phyloP scores from a whole-genome alignment of 352 stramenopile species.

The Pythium monospermum region DNA sequence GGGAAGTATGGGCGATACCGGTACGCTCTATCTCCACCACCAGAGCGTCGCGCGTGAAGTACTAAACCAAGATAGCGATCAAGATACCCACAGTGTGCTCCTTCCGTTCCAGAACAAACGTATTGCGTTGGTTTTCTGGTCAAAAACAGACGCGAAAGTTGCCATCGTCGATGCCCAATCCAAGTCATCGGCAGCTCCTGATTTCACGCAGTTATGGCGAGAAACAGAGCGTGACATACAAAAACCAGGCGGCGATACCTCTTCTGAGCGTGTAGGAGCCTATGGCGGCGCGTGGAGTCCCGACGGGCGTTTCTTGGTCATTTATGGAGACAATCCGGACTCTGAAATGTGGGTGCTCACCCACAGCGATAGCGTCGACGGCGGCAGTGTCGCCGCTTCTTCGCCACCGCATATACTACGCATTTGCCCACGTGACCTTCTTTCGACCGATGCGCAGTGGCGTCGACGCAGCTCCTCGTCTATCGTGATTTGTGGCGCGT shows the following conservation, averaged over 20 bases:
- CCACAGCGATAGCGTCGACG: constrained; percentile 31
- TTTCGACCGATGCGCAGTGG: constrained; percentile 38
- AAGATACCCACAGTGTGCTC: neutral
- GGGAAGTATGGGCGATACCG: neutral
- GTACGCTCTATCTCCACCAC: constrained; percentile 16
- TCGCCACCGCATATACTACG: constrained; percentile 22
- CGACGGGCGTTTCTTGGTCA: constrained; percentile 43
- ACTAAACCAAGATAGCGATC: neutral
- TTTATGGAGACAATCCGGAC: constrained; percentile 26
- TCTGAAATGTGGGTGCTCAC: constrained; percentile 44
- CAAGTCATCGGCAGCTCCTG: neutral
- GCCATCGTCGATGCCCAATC: neutral
- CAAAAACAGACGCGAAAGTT: constrained; percentile 7
- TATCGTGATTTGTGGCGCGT: constrained; percentile 26
- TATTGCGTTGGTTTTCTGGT: constrained; percentile 14
- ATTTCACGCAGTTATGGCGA: constrained; percentile 11
- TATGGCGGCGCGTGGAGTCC: constrained; percentile 30
- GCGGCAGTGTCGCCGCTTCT: neutral
- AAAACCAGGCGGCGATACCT: no score
- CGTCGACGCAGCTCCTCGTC: constrained; percentile 4
- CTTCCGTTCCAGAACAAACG: constrained; percentile 12
- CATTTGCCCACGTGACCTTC: constrained; percentile 26
- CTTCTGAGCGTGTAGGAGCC: neutral
- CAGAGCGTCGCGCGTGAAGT: neutral
- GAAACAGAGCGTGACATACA: no score